These are phyloP conservation scores for Moesziomyces sp. DNA, from an alignment of 1,284 basidiomycete genomes.

Conservation along the genomic window DNA sequence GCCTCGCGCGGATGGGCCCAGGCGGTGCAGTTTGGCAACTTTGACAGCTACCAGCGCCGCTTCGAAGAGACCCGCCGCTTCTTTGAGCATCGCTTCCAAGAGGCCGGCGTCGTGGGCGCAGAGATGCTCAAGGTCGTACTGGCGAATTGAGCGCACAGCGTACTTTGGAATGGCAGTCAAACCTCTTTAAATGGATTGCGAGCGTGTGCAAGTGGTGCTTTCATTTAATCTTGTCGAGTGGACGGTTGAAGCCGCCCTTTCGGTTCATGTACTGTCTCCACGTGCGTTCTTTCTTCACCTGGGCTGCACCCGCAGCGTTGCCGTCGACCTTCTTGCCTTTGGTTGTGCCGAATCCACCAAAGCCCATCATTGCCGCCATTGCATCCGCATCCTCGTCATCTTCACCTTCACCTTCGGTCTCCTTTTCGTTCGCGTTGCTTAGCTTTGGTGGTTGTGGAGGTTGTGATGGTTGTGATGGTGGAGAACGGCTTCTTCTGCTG, in stretches of 20 bases:
- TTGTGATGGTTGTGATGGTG: not conserved
- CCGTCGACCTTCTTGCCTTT: slow-evolving; percentile 82
- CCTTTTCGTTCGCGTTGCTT: not conserved
- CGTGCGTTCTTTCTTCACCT: slow-evolving; percentile 87
- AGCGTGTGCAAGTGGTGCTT: not conserved
- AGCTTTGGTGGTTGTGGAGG: not conserved
- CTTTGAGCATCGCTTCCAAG: slow-evolving; percentile 88
- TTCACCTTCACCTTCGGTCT: slow-evolving; percentile 2
- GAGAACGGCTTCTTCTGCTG: not conserved
- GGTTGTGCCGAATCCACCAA: slow-evolving; percentile 86
- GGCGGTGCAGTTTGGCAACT: slow-evolving; percentile 85
- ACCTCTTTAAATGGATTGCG: too few relatives aligned
- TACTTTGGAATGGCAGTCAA: not conserved
- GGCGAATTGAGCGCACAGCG: slow-evolving; percentile 1
- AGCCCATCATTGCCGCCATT: slow-evolving; percentile 91
- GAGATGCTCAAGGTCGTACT: slow-evolving; percentile 89
- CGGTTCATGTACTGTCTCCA: slow-evolving; percentile 96
- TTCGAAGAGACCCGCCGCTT: slow-evolving; percentile 84
- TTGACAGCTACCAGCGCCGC: slow-evolving; percentile 84
- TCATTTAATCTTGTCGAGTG: slow-evolving; percentile 53
- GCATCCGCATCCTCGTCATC: slow-evolving; percentile 48
- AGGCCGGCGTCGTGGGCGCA: slow-evolving; percentile 81
- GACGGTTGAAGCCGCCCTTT: slow-evolving; percentile 55
- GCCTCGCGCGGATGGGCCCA: slow-evolving; percentile 89
- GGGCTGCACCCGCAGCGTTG: slow-evolving; percentile 71